phyloP scores from a whole-genome alignment of 768 basidiomycete species.

The Dacryopinax spathularia region DNA sequence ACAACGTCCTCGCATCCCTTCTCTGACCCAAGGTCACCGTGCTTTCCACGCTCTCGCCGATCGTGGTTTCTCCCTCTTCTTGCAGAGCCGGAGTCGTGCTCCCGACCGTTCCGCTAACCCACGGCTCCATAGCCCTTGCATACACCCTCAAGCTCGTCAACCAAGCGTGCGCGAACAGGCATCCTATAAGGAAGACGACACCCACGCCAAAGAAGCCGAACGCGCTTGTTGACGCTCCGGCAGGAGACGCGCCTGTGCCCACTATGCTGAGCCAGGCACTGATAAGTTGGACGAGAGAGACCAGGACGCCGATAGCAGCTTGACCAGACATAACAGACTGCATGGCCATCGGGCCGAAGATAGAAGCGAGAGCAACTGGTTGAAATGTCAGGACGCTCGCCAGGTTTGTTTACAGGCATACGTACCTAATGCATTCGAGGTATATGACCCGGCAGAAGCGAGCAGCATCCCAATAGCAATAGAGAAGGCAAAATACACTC shows the following conservation, averaged over 20 bases:
- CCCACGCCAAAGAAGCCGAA: slow-evolving; percentile 61
- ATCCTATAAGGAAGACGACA: slow-evolving; percentile 45
- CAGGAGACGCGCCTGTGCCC: slow-evolving; percentile 5
- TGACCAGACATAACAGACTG: slow-evolving; percentile 29
- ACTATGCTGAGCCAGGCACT: slow-evolving; percentile 40
- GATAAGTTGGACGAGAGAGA: slow-evolving; percentile 61
- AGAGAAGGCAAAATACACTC: slow-evolving; percentile 50
- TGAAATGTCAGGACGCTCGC: no score
- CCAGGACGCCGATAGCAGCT: slow-evolving; percentile 57
- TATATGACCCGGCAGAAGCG: slow-evolving; percentile 52
- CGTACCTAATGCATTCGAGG: slow-evolving; percentile 49
- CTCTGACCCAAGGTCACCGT: slow-evolving; percentile 13
- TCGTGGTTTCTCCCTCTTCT: slow-evolving; percentile 25
- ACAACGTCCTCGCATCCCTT: slow-evolving; percentile 23
- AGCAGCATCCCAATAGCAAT: slow-evolving; percentile 46
- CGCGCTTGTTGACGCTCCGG: slow-evolving; percentile 27
- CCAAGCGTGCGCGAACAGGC: slow-evolving; percentile 41
- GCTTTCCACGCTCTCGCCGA: slow-evolving; percentile 17
- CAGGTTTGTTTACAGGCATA: no score
- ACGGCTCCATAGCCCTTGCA: slow-evolving; percentile 12
- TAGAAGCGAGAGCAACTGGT: slow-evolving; percentile 53
- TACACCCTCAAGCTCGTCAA: slow-evolving; percentile 48
- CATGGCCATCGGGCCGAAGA: slow-evolving; percentile 60
- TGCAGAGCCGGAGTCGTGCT: neutral
- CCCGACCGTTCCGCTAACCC: neutral